Evolutionary conservation across 2,329 filamentous ascomycete species (phyloP).

Genomic region (Fusarium sp.): DNA sequence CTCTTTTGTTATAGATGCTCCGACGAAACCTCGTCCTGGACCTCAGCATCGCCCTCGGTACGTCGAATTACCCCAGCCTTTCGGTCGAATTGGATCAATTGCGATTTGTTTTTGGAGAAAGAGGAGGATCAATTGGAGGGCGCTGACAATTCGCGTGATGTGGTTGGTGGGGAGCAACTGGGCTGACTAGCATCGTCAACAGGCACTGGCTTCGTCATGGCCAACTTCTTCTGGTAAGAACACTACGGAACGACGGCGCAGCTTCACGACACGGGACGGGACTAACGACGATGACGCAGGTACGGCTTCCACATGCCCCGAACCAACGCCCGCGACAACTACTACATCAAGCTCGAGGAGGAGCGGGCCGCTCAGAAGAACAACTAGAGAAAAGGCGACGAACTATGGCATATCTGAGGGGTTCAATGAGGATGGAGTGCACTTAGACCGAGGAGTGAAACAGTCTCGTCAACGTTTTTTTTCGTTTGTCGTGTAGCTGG

Average conservation of each 20-base stretch:
- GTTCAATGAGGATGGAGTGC: conserved; percentile 14
- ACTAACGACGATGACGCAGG: conserved; percentile 50
- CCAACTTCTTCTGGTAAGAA: conserved; percentile 65
- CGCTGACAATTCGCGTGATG: conserved; percentile 40
- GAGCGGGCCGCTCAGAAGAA: conserved; percentile 57
- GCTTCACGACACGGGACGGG: neutral
- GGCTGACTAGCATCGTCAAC: conserved; percentile 47
- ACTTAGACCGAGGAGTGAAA: conserved; percentile 24
- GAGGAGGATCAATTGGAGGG: conserved; percentile 20
- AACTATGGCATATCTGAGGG: conserved; percentile 5
- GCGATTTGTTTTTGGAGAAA: conserved; percentile 7
- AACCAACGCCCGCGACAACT: conserved; percentile 64
- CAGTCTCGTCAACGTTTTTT: conserved; percentile 39
- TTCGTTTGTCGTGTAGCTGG: conserved; percentile 39
- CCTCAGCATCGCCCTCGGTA: conserved; percentile 64
- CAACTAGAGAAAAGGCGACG: conserved; percentile 35
- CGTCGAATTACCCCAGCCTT: conserved; percentile 41
- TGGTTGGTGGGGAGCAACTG: conserved; percentile 38
- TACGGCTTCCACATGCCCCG: conserved; percentile 69
- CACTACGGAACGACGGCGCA: neutral
- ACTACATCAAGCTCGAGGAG: conserved; percentile 66
- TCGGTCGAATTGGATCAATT: conserved; percentile 12
- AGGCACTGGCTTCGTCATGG: conserved; percentile 64
- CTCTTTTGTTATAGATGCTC: conserved; percentile 59
- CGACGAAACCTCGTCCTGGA: conserved; percentile 66